Percentiles rank a stretch among this genome's conserved stretches.
Evolutionary conservation across 345 rosid genomes (phyloP).

Genomic region (Cardiospermum halicacabum): DNA sequence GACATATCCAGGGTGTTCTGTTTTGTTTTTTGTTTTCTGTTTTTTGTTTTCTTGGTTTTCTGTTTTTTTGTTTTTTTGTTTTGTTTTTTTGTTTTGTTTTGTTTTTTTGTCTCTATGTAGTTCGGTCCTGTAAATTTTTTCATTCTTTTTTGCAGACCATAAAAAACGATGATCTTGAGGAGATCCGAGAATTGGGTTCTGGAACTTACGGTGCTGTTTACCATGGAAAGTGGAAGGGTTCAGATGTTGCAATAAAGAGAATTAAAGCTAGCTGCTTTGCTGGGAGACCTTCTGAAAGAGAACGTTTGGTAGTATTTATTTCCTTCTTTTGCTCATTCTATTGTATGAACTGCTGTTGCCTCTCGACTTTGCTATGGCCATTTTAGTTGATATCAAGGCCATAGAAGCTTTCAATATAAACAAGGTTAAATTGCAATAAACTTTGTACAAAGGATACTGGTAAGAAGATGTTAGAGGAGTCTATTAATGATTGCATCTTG

Average conservation of each 20-base stretch:
- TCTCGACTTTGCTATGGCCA: background rate
- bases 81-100: no score
- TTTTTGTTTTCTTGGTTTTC: no score
- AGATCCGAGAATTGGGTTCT: constrained; percentile 82
- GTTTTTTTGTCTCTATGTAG: background rate
- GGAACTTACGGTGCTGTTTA: constrained; percentile 98
- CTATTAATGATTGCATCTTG: background rate
- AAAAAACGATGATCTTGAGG: constrained; percentile 90
- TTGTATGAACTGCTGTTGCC: background rate
- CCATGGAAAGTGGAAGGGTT: constrained; percentile 99
- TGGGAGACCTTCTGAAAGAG: constrained; percentile 96
- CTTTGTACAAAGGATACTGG: background rate
- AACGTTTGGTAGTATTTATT: constrained; percentile 51
- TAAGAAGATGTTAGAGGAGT: background rate
- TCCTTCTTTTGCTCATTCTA: background rate
- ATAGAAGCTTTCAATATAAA: background rate
- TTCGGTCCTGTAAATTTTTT: constrained; percentile 14
- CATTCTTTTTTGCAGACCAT: constrained; percentile 58
- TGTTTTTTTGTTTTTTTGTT: no score
- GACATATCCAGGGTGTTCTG: no score
- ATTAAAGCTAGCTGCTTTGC: constrained; percentile 99
- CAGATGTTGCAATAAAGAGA: constrained; percentile 97
- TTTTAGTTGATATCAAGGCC: background rate
- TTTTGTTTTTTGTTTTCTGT: no score
- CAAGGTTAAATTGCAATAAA: background rate